Percentiles rank a stretch among this genome's conserved stretches.
Evolutionary conservation across 2,329 filamentous ascomycete genomes (phyloP).

Genomic region (Aspergillus awamori): DNA sequence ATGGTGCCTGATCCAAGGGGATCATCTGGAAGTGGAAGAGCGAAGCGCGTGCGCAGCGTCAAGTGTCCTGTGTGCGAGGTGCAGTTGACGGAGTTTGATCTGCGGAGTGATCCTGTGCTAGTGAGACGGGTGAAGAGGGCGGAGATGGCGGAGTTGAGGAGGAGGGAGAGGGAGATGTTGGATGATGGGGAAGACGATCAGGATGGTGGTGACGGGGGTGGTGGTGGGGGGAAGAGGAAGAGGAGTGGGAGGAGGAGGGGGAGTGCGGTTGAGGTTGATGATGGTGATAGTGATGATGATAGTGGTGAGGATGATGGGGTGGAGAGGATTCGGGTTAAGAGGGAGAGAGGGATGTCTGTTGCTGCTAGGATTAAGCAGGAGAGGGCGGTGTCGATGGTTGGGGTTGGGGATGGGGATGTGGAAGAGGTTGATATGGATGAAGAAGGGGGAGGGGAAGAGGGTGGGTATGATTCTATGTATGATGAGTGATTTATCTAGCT

Average conservation of each 20-base stretch:
- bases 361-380: conserved; percentile 3
- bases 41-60: conserved; percentile 31
- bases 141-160: conserved; percentile 23
- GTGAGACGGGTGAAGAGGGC: conserved; percentile 42
- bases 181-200: conserved; percentile 14
- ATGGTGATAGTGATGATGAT: not conserved
- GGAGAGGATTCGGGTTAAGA: not conserved
- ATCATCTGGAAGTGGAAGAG: conserved; percentile 11
- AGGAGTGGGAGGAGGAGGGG: not conserved
- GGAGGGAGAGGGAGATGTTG: not conserved
- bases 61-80: conserved; percentile 49
- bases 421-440: not conserved
- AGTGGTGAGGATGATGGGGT: not conserved
- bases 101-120: conserved; percentile 45
- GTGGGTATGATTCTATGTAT: too few species aligned
- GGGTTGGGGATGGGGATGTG: not conserved
- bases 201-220: not conserved
- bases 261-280: not conserved
- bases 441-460: not conserved
- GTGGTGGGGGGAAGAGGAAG: not conserved
- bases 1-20: conserved; percentile 27
- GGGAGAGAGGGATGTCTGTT: not conserved
- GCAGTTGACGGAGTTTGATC: conserved; percentile 39
- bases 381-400: not conserved
- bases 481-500: not conserved